phyloP scores from a whole-genome alignment of 169 alveolate genomes.

The Miamiensis avidus region DNA sequence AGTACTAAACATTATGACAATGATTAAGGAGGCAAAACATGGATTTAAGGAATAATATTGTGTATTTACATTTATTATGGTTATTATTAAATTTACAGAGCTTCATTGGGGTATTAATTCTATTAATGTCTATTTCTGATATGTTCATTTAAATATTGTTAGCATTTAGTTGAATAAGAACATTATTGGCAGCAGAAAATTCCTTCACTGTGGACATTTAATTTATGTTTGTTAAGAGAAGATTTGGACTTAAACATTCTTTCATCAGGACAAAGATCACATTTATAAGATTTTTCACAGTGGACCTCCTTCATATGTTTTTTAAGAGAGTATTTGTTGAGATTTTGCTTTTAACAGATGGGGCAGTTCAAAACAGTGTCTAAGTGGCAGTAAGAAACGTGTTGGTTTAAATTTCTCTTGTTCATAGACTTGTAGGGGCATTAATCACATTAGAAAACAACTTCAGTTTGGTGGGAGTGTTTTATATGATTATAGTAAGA shows the following conservation, averaged over 20 bases:
- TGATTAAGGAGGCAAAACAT: too few species aligned
- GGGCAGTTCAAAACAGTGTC: background rate
- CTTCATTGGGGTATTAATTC: too few species aligned
- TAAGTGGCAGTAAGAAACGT: background rate
- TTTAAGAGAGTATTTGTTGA: background rate
- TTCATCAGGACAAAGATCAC: background rate
- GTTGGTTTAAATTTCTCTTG: background rate
- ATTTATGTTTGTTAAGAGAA: background rate
- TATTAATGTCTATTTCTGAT: background rate
- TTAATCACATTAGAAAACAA: background rate
- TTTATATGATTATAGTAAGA: background rate
- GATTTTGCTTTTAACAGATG: background rate
- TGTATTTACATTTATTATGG: too few species aligned
- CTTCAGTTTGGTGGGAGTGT: background rate
- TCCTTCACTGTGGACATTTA: background rate
- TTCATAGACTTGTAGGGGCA: background rate
- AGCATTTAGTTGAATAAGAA: background rate
- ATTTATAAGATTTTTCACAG: background rate
- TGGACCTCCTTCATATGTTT: background rate
- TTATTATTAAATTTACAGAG: too few species aligned
- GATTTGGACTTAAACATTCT: background rate
- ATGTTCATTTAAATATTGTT: background rate
- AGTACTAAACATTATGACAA: too few species aligned
- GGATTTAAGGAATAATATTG: too few species aligned
- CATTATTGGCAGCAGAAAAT: background rate